These are phyloP conservation scores for Neurospora cerealis DNA, from an alignment of 495 filamentous ascomycete genomes.

Conservation along the genomic window DNA sequence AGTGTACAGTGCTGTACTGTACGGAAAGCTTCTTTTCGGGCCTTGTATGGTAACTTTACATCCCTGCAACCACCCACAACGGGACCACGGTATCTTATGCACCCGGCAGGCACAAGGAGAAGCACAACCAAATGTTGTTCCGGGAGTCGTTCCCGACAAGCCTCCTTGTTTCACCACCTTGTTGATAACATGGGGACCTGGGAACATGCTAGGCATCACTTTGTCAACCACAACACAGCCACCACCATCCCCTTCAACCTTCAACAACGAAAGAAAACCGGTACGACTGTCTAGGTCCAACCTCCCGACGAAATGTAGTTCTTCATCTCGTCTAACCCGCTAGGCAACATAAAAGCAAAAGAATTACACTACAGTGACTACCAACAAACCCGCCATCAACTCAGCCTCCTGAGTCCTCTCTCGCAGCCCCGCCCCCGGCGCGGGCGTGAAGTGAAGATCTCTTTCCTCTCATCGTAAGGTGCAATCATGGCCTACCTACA, in stretches of 20 bases:
- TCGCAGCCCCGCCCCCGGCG: not conserved
- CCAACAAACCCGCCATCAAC: not conserved
- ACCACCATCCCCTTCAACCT: not conserved
- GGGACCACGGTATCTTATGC: not conserved
- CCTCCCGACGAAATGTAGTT: not conserved
- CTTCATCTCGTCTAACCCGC: not conserved
- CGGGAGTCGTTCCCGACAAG: not conserved
- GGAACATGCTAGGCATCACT: not conserved
- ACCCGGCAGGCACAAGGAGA: not conserved
- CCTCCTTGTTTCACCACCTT: not conserved
- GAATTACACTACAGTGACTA: not conserved
- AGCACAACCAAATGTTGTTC: not conserved
- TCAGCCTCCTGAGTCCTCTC: not conserved
- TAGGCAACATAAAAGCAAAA: not conserved
- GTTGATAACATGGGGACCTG: not conserved
- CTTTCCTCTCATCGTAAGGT: not conserved
- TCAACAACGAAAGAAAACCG: not conserved
- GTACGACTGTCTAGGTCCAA: not conserved
- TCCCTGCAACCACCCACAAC: not conserved
- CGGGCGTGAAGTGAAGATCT: not conserved
- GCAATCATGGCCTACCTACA: not conserved
- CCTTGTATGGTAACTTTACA: not conserved
- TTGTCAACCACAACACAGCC: not conserved
- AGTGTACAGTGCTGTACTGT: not conserved
- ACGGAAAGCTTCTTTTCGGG: not conserved